A percentile compares a stretch with the other conserved stretches of the same genome.
These are phyloP conservation scores for Kwoniella mangroviensis DNA, from an alignment of 768 basidiomycete genomes.

Conservation along the genomic window DNA sequence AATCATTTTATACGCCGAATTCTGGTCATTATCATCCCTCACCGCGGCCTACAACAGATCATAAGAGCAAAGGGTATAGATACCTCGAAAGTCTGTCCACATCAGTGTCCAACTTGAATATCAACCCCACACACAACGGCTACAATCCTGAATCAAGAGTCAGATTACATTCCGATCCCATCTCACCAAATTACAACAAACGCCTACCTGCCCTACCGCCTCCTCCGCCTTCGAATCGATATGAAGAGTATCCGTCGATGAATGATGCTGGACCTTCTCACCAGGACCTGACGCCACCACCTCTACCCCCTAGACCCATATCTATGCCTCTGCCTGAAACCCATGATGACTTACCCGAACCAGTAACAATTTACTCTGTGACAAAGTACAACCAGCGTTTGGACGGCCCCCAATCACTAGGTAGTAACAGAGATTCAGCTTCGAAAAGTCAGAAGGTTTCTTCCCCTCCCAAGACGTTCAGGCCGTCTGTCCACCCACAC, in stretches of 20 bases:
- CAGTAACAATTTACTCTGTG: not conserved
- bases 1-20: not conserved
- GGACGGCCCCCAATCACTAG: no score
- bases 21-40: not conserved
- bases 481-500: conserved; percentile 22
- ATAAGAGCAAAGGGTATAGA: not conserved
- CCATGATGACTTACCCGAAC: not conserved
- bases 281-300: conserved; percentile 1
- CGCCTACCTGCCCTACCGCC: conserved; percentile 21
- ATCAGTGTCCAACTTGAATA: not conserved
- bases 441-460: not conserved
- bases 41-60: not conserved
- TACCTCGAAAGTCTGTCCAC: conserved; percentile 16
- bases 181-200: conserved; percentile 17
- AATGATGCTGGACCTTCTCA: conserved; percentile 6
- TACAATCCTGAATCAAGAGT: not conserved
- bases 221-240: conserved; percentile 1
- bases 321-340: conserved; percentile 20
- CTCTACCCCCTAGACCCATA: conserved; percentile 24
- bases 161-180: conserved; percentile 1
- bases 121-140: not conserved
- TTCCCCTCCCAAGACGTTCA: conserved; percentile 7
- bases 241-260: not conserved
- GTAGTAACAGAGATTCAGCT: not conserved
- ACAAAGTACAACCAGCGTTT: no score